These are phyloP conservation scores for Ustilago lituana DNA, from an alignment of 1,284 basidiomycete species.

Conservation along the genomic window DNA sequence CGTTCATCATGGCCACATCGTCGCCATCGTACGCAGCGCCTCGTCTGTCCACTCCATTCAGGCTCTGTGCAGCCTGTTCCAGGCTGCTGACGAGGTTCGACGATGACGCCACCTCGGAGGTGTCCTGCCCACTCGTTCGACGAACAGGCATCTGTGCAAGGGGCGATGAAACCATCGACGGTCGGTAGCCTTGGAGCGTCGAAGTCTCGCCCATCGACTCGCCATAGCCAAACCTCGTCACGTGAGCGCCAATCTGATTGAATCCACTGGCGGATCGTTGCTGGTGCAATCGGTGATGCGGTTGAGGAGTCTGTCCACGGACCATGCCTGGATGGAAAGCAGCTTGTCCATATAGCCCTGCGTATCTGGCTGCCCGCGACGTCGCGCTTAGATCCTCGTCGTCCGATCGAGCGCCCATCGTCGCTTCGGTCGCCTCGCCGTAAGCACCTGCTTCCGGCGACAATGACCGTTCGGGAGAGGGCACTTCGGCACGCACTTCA, in stretches of 20 bases:
- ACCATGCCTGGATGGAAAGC: conserved; percentile 14
- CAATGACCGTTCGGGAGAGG: conserved; percentile 36
- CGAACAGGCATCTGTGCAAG: conserved; percentile 36
- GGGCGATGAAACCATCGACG: conserved; percentile 42
- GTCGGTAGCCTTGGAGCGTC: conserved; percentile 29
- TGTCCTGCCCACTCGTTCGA: conserved; percentile 17
- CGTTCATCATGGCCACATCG: conserved; percentile 33
- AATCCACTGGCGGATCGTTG: conserved; percentile 43
- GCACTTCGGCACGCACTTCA: conserved; percentile 31
- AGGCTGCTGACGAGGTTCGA: conserved; percentile 15
- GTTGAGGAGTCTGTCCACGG: conserved; percentile 41
- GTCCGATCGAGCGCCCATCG: conserved; percentile 40
- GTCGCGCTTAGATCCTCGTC: conserved; percentile 36
- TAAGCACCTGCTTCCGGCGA: conserved; percentile 29
- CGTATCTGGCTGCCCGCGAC: conserved; percentile 78
- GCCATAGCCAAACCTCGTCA: conserved; percentile 26
- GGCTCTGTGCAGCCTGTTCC: conserved; percentile 32
- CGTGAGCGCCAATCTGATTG: conserved; percentile 22
- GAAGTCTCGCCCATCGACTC: conserved; percentile 44
- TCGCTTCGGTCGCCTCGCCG: conserved; percentile 20
- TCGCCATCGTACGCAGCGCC: conserved; percentile 14
- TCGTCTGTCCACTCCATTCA: conserved; percentile 8
- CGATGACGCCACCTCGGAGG: no score
- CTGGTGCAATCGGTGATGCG: conserved; percentile 46
- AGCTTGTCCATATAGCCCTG: conserved; percentile 72